phyloP scores from a whole-genome alignment of 768 basidiomycete species.

The Pisolithus marmoratus region DNA sequence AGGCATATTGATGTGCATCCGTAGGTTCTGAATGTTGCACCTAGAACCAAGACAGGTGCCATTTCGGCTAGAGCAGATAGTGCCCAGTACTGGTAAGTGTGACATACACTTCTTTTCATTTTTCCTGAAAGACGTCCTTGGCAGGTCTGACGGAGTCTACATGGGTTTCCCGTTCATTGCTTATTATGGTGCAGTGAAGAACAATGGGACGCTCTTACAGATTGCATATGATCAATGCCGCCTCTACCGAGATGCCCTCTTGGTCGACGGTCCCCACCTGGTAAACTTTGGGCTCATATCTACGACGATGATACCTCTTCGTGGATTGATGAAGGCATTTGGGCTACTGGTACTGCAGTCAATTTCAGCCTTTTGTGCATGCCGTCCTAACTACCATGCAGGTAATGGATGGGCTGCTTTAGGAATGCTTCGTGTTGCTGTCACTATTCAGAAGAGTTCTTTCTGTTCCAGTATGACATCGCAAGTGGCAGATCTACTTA shows the following conservation, averaged over 20 bases:
- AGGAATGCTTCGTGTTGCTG: slow-evolving; percentile 35
- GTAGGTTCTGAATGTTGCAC: slow-evolving; percentile 21
- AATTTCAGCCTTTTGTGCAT: background rate
- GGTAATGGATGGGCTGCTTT: slow-evolving; percentile 38
- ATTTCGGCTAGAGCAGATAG: slow-evolving; percentile 35
- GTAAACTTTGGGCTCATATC: slow-evolving; percentile 34
- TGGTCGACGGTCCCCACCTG: slow-evolving; percentile 23
- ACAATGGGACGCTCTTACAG: slow-evolving; percentile 34
- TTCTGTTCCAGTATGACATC: slow-evolving; percentile 22
- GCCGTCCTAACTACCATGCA: background rate
- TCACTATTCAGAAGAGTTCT: slow-evolving; percentile 30
- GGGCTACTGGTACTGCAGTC: slow-evolving; percentile 28
- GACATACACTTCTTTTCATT: background rate
- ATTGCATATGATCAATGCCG: slow-evolving; percentile 36
- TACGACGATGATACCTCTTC: slow-evolving; percentile 8
- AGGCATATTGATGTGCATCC: background rate
- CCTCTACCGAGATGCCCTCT: slow-evolving; percentile 34
- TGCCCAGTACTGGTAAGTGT: slow-evolving; percentile 26
- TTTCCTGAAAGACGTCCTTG: background rate
- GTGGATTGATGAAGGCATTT: slow-evolving; percentile 21
- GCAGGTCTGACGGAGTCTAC: slow-evolving; percentile 34
- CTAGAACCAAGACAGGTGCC: slow-evolving; percentile 32
- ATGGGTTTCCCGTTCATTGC: slow-evolving; percentile 44
- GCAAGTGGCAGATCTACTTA: slow-evolving; percentile 25
- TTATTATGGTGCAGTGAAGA: slow-evolving; percentile 31